A percentile compares a stretch with the other conserved stretches of the same genome.
phyloP scores from a whole-genome alignment of 306 rosid genomes.

The Rosa persica region DNA sequence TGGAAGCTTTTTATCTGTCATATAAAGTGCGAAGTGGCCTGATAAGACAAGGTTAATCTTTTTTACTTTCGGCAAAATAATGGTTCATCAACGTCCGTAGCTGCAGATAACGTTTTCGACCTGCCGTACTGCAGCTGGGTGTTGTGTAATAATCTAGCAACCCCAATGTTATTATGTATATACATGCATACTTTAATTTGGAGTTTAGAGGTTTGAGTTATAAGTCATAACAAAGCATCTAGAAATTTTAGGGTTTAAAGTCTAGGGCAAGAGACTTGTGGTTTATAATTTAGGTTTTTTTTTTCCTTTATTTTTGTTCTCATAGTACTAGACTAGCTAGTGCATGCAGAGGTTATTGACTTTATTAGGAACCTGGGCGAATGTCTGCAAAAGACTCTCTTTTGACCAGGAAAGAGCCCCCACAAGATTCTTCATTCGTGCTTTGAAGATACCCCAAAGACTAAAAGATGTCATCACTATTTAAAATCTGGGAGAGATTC shows the following conservation, averaged over 20 bases:
- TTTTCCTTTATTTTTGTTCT: not conserved
- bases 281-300: not conserved
- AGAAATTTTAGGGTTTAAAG: not conserved
- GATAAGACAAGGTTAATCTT: conserved; percentile 16
- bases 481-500: not conserved
- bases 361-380: conserved; percentile 26
- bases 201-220: not conserved
- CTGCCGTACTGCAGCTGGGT: not conserved
- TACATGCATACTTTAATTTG: no score
- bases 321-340: not conserved
- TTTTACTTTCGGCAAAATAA: conserved; percentile 31
- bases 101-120: conserved; percentile 29
- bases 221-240: not conserved
- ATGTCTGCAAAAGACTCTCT: conserved; percentile 40
- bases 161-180: not conserved
- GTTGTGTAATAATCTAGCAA: not conserved
- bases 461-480: not conserved
- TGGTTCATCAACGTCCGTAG: not conserved
- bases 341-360: conserved; percentile 37
- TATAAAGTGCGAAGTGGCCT: conserved; percentile 7
- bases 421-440: conserved; percentile 36
- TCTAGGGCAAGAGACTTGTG: not conserved
- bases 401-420: conserved; percentile 40
- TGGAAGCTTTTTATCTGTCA: not conserved
- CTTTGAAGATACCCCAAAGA: conserved; percentile 29